Base-by-base conservation (phyloP, 2,329 filamentous ascomycete genomes). In the Ophiocordyceps unilateralis region DNA sequence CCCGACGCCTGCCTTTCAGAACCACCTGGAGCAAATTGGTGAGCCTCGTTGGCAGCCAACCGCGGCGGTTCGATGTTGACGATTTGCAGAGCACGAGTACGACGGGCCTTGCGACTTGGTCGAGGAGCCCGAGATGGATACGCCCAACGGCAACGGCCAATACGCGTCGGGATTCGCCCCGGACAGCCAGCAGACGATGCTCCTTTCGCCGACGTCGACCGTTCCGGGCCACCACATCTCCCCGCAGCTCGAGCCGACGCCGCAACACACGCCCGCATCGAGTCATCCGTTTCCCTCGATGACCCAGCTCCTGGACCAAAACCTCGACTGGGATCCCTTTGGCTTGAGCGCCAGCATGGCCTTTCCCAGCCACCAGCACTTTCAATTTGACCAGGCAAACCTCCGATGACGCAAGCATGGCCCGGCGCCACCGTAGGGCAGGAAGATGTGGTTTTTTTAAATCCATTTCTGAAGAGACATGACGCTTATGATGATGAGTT, bases 1-100 rank as follows among this genome's bases (percentile, higher is more conserved):
- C 58, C 78, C 83, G 41, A 82, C 85, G 45, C 82, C 84, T 17
- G 66, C 68, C 2, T 95, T 93, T 64, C 86, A 93, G 58, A 91
- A 83, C 60, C 89, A 95, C 61, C 88, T 93, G 63, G 84, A 93
- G 63, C 86, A 94, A 70, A 77, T 96, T 62, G 89, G 89, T 83
- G 86, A 83, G 87, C 70, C 72, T 57, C 62, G n/a, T 11, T 14
- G 28, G 28, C 28, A 32, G 14, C 24, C 24, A 26, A 26, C 24
- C 11, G 6, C 6, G 6, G 11, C 24, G 24, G 11, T 6, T 11
- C 20, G 5, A 38, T 19, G 17, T 15, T 22, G 21, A 15, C 17
- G n/a, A 4, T 3, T 21, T 72, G 69, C 68, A 95, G 89, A 96
- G 68, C 87, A 93, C 72, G 89, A 96, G 69, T 96, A 95, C 66